Base-by-base conservation (phyloP, 1,139 yeast species). In the Saccharomycopsis crataegensis region DNA sequence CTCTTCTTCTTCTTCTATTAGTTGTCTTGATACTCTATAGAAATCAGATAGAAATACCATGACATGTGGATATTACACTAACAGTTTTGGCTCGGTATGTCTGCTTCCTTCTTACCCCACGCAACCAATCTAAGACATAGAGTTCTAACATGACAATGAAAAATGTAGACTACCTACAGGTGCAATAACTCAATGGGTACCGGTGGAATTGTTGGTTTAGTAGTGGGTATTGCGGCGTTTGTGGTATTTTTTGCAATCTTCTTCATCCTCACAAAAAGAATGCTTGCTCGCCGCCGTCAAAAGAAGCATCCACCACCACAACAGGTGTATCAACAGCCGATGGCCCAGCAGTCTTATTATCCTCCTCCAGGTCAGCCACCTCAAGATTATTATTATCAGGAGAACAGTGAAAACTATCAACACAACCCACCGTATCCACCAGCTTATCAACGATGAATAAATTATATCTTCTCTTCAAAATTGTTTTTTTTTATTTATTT, bases 1-100 rank as follows among this genome's bases (percentile, higher is more conserved):
- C 40, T 36, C 12, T 36, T 36, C 14, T 36, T 36, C 14, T 36
- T 36, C 14, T 64, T 7, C 70, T 70, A 8, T 61, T 62, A 32
- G 65, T 70, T 1, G n/a, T n/a, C n/a, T n/a, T n/a, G n/a, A n/a
- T n/a, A n/a, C 28, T 22, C 28, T 3, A 22, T 22, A 22, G n/a
- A n/a, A 22, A 22, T 70, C 11, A 36, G 14, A 36, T 36, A 45
- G 11, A 33, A 45, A 12, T 2, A 40, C 2, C 14, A 37, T 43
- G 33, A 8, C 11, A 3, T 46, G 44, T n/a, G 48, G 46, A 9
- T 43, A 43, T 31, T 43, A 43, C 7, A 43, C n/a, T 28, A 43
- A 22, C 6, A 43, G n/a, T 43, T 43, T 17, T 22, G 46, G 46
- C 5, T 3, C 33, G 6, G 46, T 43, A 43, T 6, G 46, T 43